Evolutionary conservation across 2,329 filamentous ascomycete species (phyloP), one percentile per base, ranked within the genome.

Genomic region (Exophiala dermatitidis): DNA sequence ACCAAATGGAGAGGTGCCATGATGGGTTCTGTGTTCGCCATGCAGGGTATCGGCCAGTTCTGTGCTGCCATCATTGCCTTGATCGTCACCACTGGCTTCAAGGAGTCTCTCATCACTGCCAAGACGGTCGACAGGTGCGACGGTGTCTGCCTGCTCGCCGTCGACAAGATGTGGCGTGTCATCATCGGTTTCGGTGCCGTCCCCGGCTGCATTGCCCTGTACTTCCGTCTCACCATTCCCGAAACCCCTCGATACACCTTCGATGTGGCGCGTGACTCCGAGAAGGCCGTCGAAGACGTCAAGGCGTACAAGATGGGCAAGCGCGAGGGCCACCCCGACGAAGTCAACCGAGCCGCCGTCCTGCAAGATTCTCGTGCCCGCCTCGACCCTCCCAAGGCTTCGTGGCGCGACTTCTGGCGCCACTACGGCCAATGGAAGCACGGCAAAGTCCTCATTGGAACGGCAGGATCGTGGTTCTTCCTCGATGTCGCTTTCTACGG

Each of bases 241-340:
- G 88, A 94, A 72, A 91, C 88, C 33, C 88, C 88, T 48, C 85
- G 88, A 30, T 94, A 93, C 72, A 93, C 88, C 30, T 91, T 93
- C 63, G 88, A 93, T 66, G 80, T 93, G 26, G 78, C 82, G 47
- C 82, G 81, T 41, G 86, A 93, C 64, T 77, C 88, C 37, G 80
- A 87, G 63, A 84, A 88, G 73, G 88, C 81, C 40, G 78, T 82
- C 49, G 81, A 80, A 44, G 88, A 93, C 60, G 80, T 85, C 61
- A 80, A 83, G 65, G 83, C 84, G n/a, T 93, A 91, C 70, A 80
- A 88, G 50, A 73, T 73, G 32, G 85, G 86, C 56, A 77, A 80
- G 67, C 67, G 70, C 5, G 79, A 85, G 62, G 84, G 83, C 38
- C 65, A 78, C 5, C 77, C 84, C 1, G 85, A 91, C 59, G 83